These are phyloP conservation scores for Fusarium pseudocircinatum DNA, from an alignment of 2,329 filamentous ascomycete species.

Conservation along the genomic window DNA sequence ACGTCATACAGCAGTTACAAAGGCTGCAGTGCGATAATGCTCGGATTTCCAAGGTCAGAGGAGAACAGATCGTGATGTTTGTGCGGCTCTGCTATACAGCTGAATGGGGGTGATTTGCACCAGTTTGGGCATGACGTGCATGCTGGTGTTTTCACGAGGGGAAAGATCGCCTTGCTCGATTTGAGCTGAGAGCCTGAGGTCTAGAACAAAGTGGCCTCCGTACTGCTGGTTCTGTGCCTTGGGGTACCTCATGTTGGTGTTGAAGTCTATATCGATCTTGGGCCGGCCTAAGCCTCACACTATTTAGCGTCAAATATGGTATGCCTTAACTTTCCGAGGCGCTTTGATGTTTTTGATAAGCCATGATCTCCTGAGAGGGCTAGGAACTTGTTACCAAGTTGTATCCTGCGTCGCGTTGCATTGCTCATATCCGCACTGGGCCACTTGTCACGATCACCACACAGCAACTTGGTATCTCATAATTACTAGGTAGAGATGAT, in stretches of 20 bases:
- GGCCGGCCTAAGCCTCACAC: background rate
- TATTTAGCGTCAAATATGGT: background rate
- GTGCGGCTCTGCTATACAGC: slow-evolving; percentile 9
- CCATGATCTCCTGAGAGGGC: background rate
- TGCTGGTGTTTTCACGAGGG: background rate
- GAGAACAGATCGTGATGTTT: background rate
- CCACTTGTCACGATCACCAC: background rate
- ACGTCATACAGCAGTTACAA: slow-evolving; percentile 12
- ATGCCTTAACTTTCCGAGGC: slow-evolving; percentile 1
- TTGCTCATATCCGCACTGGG: too few species aligned
- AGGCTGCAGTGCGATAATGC: background rate
- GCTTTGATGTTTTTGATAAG: background rate
- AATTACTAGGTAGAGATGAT: background rate
- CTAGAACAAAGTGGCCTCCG: background rate
- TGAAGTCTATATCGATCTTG: background rate
- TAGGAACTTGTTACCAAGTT: background rate
- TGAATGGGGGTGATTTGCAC: background rate
- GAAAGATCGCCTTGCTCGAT: background rate
- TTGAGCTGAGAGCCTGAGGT: background rate
- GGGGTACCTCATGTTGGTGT: background rate
- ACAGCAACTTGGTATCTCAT: background rate
- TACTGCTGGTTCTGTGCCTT: background rate
- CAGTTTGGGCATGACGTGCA: slow-evolving; percentile 11
- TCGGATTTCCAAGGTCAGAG: background rate
- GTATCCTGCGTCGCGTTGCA: background rate